These are phyloP conservation scores for Pythium guiyangense DNA, from an alignment of 352 stramenopile species.

Conservation along the genomic window DNA sequence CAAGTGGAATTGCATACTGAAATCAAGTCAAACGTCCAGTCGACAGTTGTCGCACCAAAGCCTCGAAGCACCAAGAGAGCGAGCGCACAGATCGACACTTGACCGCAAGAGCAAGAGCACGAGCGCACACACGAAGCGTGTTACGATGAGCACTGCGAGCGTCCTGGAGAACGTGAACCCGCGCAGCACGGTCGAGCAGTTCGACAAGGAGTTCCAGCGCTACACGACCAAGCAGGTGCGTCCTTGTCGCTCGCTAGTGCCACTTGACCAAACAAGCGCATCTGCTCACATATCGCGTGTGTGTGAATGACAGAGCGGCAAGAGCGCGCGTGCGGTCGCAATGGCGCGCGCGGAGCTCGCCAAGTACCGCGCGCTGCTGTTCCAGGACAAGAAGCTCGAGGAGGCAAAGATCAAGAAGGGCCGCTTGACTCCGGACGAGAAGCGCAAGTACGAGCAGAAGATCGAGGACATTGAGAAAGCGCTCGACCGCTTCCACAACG, in stretches of 20 bases:
- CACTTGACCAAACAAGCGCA: background rate
- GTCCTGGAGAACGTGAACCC: constrained; percentile 16
- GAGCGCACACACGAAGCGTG: background rate
- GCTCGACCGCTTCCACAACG: constrained; percentile 72
- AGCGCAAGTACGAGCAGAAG: constrained; percentile 64
- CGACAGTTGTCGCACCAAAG: no score
- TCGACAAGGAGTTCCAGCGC: constrained; percentile 82
- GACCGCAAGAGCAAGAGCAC: background rate
- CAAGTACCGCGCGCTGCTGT: constrained; percentile 75
- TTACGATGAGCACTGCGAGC: constrained; percentile 7
- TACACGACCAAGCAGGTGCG: constrained; percentile 82
- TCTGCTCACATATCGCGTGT: background rate
- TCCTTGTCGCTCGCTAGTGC: background rate
- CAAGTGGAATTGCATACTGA: no score
- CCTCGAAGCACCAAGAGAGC: no score
- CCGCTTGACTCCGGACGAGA: constrained; percentile 45
- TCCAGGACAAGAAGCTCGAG: constrained; percentile 84
- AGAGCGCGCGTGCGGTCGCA: constrained; percentile 65
- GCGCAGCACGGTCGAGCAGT: constrained; percentile 52
- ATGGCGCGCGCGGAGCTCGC: constrained; percentile 77
- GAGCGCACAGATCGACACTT: no score
- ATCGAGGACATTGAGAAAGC: constrained; percentile 64
- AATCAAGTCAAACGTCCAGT: no score
- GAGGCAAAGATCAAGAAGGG: constrained; percentile 63
- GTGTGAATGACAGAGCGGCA: constrained; percentile 29